Evolutionary conservation across 352 stramenopile species (phyloP), one percentile per base, ranked within the genome.

Genomic region (Globisporangium recalcitrans): DNA sequence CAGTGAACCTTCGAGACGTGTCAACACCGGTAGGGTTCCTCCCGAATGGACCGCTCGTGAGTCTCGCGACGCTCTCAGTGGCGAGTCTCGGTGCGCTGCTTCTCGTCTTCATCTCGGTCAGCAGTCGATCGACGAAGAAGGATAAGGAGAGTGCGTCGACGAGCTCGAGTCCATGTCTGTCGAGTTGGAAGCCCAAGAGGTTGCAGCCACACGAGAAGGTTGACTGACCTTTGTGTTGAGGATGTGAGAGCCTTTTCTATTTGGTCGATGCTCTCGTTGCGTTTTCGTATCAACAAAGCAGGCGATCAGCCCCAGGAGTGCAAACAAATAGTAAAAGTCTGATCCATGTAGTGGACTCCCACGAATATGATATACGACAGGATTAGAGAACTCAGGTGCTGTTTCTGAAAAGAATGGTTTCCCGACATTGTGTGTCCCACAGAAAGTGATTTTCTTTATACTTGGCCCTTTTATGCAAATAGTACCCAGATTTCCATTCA

Each of bases 1-100:
- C 74, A 40, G 52, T 74, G 53, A 42, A 59, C 54, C 22, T 76
- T 3, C 42, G 29, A 4, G 51, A 69, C 16, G 67, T 80, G 16
- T 49, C 66, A 10, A 76, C 63, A 4, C 78, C 78, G 4, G 76
- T 85, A 0, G 78, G 78, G 9, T 83, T 75, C 38, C 56, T 87
- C 27, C 70, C 75, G 29, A 80, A 56, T 3, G 60, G 48, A 22
- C 52, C 63, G 24, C 44, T 85, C 51, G 78, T 87, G 60, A 85
- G 75, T 46, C 68, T 72, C 7, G 52, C 72, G 44, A 87, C 78
- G 47, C 53, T 87, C 40, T 61, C 73, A 9, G 76, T 74, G 29
- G 66, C 78, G 24, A 78, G 59, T 47, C 21, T 69, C 47, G 74
- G 76, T 7, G 72, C 78, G 0, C 44, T 70, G 11, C 26, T 81